phyloP scores from a whole-genome alignment of 768 basidiomycete species.

The Calocera cornea region DNA sequence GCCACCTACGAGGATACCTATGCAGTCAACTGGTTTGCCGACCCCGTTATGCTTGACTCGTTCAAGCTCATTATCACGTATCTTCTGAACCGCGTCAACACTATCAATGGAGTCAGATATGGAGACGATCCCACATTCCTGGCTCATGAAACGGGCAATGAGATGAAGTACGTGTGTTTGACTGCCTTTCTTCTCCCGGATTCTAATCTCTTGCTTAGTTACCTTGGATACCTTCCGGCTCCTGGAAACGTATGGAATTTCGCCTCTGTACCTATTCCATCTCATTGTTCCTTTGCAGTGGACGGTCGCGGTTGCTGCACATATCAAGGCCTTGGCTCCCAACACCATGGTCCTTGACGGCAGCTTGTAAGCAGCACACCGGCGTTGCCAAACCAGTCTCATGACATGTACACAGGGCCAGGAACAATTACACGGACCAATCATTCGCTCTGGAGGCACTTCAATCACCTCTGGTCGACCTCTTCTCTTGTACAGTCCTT shows the following conservation, averaged over 20 bases:
- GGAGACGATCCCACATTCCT: conserved; percentile 1
- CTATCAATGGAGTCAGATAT: neutral
- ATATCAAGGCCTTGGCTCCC: neutral
- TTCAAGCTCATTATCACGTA: conserved; percentile 4
- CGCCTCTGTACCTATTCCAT: neutral
- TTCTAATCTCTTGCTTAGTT: neutral
- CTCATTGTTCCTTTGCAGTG: neutral
- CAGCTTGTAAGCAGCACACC: neutral
- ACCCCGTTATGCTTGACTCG: neutral
- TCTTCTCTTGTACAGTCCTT: neutral
- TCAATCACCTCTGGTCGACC: neutral
- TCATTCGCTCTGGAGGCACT: neutral
- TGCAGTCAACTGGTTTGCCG: conserved; percentile 2
- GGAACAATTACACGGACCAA: neutral
- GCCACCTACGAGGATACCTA: neutral
- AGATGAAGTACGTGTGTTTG: neutral
- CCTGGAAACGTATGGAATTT: neutral
- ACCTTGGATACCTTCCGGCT: neutral
- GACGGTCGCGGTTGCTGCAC: neutral
- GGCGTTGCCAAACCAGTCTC: too few relatives aligned
- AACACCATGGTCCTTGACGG: neutral
- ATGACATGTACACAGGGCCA: neutral
- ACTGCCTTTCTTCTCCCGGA: neutral
- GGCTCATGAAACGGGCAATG: conserved; percentile 1
- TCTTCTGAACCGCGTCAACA: neutral